Base-by-base conservation (phyloP, 371 early-diverging fungal genomes). In the Lichtheimia ramosa region DNA sequence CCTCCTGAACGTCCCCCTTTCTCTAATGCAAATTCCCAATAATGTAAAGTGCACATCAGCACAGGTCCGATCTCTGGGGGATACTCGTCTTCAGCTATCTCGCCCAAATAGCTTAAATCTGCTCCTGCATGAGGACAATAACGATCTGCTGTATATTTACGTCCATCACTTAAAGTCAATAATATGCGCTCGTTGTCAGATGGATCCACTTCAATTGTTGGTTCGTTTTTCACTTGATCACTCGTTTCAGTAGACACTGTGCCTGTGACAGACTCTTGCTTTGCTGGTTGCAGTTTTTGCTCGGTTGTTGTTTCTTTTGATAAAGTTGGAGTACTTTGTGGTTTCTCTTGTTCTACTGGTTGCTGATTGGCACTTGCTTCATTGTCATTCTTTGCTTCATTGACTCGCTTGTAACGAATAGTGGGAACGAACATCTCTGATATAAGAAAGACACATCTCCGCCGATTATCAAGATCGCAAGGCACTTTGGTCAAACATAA, bases 41-140 rank as follows among this genome's bases (percentile, higher is more conserved):
- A 81, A 58, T 81, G 81, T 23, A 77, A 59, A 14, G 68, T 52
- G 53, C 81, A 81, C 50, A 70, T 58, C 24, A 77, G 49, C 18
- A 77, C 59, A 7, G 81, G 81, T 0, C 81, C 81, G 54, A 81
- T 70, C 16, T 81, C 81, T 14, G 76, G 73, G 8, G 75, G 74
- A 56, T 81, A 81, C 34, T 75, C 77, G 40, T 70, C 61, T 54
- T 75, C 74, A 13, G 63, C 64, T 6, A 81, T 60, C 56, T 69
- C 66, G 7, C 75, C 81, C 43, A 69, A 68, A 52, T 60, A 68
- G 16, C 71, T 61, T 15, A 81, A 63, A 43, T 81, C 81, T 2
- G 78, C 78, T 3, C 78, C 78, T n/a, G 72, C 77, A 63, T 81
- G 81, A n/a, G 81, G 78, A 56, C 81, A 81, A 52, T 81, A 81